Evolutionary conservation across 1,284 basidiomycete genomes (phyloP).

Genomic region (Farysia itapuensis): DNA sequence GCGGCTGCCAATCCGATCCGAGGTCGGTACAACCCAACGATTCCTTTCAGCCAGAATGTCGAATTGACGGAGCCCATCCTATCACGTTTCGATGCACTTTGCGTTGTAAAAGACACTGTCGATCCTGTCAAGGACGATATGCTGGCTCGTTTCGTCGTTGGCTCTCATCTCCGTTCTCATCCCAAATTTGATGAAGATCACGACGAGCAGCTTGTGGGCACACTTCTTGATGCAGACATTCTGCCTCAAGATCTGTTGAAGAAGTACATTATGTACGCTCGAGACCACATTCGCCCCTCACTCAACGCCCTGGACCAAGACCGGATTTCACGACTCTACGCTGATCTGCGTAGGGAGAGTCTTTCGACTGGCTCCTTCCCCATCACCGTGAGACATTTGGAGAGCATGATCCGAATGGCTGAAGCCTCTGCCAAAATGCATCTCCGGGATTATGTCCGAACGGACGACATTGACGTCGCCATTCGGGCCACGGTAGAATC

Average conservation of each 20-base stretch:
- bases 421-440: slow-evolving; percentile 99
- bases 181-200: slow-evolving; percentile 82
- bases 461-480: slow-evolving; percentile 94
- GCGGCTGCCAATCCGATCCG: slow-evolving; percentile 97
- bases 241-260: slow-evolving; percentile 95
- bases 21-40: slow-evolving; percentile 62
- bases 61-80: slow-evolving; percentile 97
- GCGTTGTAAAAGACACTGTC: slow-evolving; percentile 95
- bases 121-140: slow-evolving; percentile 97
- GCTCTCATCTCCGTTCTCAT: slow-evolving; percentile 89
- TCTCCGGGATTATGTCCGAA: slow-evolving; percentile 88
- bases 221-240: slow-evolving; percentile 82
- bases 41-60: slow-evolving; percentile 92
- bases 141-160: slow-evolving; percentile 93
- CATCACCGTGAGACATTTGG: slow-evolving; percentile 94
- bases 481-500: slow-evolving; percentile 92
- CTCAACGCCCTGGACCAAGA: slow-evolving; percentile 93
- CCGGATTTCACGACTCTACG: slow-evolving; percentile 88
- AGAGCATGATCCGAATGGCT: slow-evolving; percentile 99
- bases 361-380: slow-evolving; percentile 95
- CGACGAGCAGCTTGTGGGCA: slow-evolving; percentile 85
- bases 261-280: slow-evolving; percentile 99
- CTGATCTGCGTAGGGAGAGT: slow-evolving; percentile 94
- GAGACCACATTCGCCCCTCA: slow-evolving; percentile 88
- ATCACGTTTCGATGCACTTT: slow-evolving; percentile 97